Conservation (phyloP, 805 yeast genomes). For the Monosporozyma unispora region DNA sequence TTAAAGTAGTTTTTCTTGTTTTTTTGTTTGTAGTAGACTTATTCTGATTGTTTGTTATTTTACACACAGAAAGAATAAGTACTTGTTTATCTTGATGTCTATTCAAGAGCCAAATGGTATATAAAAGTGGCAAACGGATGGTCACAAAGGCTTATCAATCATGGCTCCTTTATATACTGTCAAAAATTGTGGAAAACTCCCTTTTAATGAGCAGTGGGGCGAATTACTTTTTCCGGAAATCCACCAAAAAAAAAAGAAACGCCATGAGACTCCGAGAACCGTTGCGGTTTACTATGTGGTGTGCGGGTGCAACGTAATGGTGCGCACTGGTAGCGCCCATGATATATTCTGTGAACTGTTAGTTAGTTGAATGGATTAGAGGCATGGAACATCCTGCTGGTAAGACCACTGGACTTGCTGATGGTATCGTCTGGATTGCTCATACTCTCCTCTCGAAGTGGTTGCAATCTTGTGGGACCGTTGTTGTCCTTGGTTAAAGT, state of each 20-base stretch:
- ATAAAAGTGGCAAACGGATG: background rate
- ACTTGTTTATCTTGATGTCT: background rate
- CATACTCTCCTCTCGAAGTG: background rate
- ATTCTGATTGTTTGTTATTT: background rate
- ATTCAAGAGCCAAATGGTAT: background rate
- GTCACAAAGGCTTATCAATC: background rate
- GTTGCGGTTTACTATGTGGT: background rate
- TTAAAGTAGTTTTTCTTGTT: background rate
- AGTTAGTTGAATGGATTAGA: background rate
- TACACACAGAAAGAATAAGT: background rate
- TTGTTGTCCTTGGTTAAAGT: background rate
- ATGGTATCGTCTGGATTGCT: no score
- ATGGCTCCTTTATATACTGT: slow-evolving; percentile 1
- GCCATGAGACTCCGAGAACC: background rate
- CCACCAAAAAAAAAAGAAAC: background rate
- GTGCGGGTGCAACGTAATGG: background rate
- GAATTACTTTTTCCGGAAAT: background rate
- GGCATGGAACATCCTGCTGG: background rate
- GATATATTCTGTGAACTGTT: background rate
- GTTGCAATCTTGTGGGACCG: background rate
- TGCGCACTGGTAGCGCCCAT: background rate
- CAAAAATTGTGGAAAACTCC: background rate
- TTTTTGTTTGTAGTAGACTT: background rate
- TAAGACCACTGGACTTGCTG: background rate
- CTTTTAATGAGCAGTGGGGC: background rate